Percentiles rank a stretch among this genome's conserved stretches.
Conservation (phyloP, 1,139 yeast genomes). For the Yamadazyma atmosphaerica region DNA sequence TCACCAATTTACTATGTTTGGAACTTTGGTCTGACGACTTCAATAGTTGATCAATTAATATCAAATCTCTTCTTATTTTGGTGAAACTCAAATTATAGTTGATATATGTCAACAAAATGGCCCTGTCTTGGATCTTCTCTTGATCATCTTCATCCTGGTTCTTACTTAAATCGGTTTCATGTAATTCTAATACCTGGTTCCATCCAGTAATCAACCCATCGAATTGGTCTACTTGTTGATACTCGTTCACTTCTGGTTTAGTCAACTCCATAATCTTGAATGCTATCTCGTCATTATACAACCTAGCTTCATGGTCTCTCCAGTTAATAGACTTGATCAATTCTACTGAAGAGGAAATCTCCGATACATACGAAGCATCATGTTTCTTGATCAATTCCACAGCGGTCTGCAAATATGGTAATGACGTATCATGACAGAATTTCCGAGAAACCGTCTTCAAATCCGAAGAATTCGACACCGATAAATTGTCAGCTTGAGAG, state of each 20-base stretch:
- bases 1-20: conserved; percentile 26
- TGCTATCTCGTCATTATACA: conserved; percentile 74
- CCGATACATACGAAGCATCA: conserved; percentile 45
- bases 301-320: conserved; percentile 71
- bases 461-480: conserved; percentile 30
- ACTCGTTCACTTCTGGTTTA: conserved; percentile 25
- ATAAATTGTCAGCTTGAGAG: conserved; percentile 34
- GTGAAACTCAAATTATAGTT: conserved; percentile 66
- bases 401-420: conserved; percentile 36
- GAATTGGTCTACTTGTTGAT: conserved; percentile 26
- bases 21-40: conserved; percentile 10
- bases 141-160: conserved; percentile 46
- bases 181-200: conserved; percentile 44
- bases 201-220: conserved; percentile 37
- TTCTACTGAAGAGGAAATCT: conserved; percentile 26
- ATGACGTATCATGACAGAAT: conserved; percentile 33
- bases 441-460: conserved; percentile 49
- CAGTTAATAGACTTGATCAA: conserved; percentile 51
- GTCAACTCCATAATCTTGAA: conserved; percentile 51
- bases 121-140: conserved; percentile 67
- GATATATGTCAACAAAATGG: conserved; percentile 73
- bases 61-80: conserved; percentile 69
- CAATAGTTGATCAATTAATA: conserved; percentile 40
- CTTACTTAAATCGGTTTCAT: conserved; percentile 48
- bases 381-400: conserved; percentile 37